Evolutionary conservation across 371 early-diverging fungal genomes (phyloP).

Genomic region (Mucor racemosus): DNA sequence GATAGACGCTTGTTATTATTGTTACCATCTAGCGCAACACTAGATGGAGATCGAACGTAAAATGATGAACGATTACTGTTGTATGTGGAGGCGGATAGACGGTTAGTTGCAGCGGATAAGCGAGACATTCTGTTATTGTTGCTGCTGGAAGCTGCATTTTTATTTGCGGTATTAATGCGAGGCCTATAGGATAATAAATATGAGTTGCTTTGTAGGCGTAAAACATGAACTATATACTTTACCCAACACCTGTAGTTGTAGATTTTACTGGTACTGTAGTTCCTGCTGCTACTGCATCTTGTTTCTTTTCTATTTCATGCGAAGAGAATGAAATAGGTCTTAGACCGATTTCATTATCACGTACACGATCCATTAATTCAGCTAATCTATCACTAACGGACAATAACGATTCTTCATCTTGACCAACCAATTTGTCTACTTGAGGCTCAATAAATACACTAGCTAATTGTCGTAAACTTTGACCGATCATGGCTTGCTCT

Average conservation of each 20-base stretch:
- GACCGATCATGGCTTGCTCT: slow-evolving; percentile 46
- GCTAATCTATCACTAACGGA: slow-evolving; percentile 43
- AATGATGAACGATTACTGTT: slow-evolving; percentile 15
- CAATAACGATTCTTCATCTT: slow-evolving; percentile 37
- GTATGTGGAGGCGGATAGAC: slow-evolving; percentile 18
- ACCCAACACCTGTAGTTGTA: slow-evolving; percentile 17
- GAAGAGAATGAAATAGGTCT: slow-evolving; percentile 14
- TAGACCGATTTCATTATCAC: slow-evolving; percentile 40
- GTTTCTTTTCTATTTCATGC: not conserved
- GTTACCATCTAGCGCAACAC: not conserved
- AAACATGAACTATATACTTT: not conserved
- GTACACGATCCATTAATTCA: slow-evolving; percentile 43
- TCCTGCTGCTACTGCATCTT: not conserved
- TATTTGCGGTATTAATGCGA: not conserved
- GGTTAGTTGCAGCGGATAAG: slow-evolving; percentile 23
- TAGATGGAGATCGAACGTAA: not conserved
- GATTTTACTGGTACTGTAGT: not conserved
- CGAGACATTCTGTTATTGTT: slow-evolving; percentile 15
- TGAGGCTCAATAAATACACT: slow-evolving; percentile 45
- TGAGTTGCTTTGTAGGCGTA: not conserved
- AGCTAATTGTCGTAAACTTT: slow-evolving; percentile 33
- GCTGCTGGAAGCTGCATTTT: not conserved
- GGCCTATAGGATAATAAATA: not conserved
- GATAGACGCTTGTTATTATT: slow-evolving; percentile 20
- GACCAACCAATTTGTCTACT: slow-evolving; percentile 45